Evolutionary conservation across 192 early-diverging fungal genomes (phyloP).

Genomic region (Backusella mclennaniae): DNA sequence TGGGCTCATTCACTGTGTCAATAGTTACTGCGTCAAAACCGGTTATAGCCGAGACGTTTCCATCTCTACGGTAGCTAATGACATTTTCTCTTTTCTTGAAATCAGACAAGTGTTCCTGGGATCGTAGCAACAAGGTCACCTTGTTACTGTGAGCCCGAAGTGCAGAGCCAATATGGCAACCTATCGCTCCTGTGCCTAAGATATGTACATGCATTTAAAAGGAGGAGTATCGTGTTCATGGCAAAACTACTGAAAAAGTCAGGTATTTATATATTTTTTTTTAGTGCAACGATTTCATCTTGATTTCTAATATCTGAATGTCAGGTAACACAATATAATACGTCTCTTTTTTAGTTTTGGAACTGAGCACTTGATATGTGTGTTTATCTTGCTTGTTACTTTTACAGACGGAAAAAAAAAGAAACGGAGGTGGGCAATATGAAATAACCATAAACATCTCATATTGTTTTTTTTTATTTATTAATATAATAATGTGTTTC

Average conservation of each 20-base stretch:
- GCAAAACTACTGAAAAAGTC: not conserved
- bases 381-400: not conserved
- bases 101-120: slow-evolving; percentile 11
- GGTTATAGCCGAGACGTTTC: not conserved
- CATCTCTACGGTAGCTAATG: slow-evolving; percentile 10
- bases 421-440: too few relatives aligned
- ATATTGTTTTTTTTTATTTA: too few relatives aligned
- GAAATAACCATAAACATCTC: not conserved
- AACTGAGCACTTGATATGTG: not conserved
- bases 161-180: slow-evolving; percentile 58
- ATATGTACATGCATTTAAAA: slow-evolving; percentile 48
- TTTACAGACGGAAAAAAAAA: not conserved
- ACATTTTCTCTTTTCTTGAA: slow-evolving; percentile 9
- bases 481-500: too few relatives aligned
- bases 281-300: not conserved
- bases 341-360: not conserved
- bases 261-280: not conserved
- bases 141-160: slow-evolving; percentile 44
- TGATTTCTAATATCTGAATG: not conserved
- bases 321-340: not conserved
- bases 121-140: slow-evolving; percentile 57
- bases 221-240: not conserved
- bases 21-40: not conserved
- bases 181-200: slow-evolving; percentile 71
- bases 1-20: slow-evolving; percentile 19